Evolutionary conservation across 805 yeast genomes (phyloP).

Genomic region (Barnettozyma botsteinii): DNA sequence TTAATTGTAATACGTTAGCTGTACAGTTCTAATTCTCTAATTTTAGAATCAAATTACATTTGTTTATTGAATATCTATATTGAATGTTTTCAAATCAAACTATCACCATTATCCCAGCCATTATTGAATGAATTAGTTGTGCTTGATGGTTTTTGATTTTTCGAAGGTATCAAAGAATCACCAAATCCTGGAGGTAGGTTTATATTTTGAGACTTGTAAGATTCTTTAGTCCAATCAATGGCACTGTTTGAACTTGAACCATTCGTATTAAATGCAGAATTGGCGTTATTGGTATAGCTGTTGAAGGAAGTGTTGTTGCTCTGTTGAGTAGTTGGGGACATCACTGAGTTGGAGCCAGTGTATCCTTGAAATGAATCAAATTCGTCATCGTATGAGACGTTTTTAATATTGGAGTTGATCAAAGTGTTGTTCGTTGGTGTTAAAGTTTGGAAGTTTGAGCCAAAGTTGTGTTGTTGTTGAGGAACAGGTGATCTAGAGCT

Average conservation of each 20-base stretch:
- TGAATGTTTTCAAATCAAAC: constrained; percentile 11
- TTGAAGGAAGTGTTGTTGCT: neutral
- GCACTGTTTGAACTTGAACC: too few relatives aligned
- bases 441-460: constrained; percentile 14
- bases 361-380: constrained; percentile 10
- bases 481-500: constrained; percentile 3
- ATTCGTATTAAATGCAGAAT: neutral
- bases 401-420: constrained; percentile 2
- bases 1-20: too few relatives aligned
- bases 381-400: constrained; percentile 17
- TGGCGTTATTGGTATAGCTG: too few relatives aligned
- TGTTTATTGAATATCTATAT: too few relatives aligned
- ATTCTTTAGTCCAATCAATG: constrained; percentile 11
- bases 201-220: constrained; percentile 10
- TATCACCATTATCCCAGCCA: constrained; percentile 13
- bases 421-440: constrained; percentile 1
- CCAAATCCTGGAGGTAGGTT: constrained; percentile 40
- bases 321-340: neutral
- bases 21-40: too few relatives aligned
- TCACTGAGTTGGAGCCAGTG: constrained; percentile 1
- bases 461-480: constrained; percentile 9
- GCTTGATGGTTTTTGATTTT: constrained; percentile 5
- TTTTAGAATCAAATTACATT: too few relatives aligned
- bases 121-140: constrained; percentile 7
- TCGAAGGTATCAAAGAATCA: constrained; percentile 30